Base-by-base conservation (phyloP, 164 flowering plant species). In the Taxillus chinensis region DNA sequence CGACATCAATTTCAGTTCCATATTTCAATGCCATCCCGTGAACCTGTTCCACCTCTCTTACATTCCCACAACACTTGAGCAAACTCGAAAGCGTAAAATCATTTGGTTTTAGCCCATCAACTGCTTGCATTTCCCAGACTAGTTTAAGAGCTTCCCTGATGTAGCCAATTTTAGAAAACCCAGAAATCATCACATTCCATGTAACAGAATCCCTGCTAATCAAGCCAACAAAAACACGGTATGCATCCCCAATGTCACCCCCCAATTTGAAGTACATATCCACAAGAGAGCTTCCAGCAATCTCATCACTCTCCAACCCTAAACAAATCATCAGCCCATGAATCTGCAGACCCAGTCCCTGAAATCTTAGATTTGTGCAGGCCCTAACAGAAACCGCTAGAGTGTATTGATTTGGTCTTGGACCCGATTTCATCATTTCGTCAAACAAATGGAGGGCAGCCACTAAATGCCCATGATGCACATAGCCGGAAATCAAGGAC, bases 1-100 rank as follows among this genome's bases (percentile, higher is more conserved):
- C 68, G 45, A 61, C 46, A 61, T 72, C 75, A 39, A 7, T 8
- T 46, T 68, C 69, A 50, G 41, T 57, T 51, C 68, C 75, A 64
- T 5, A 64, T 62, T 68, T 72, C 37, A 64, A 53, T n/a, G 62
- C 48, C 53, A 64, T 62, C 15, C 73, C 68, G 64, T 73, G 73
- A n/a, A 70, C 61, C 64, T 69, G 73, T 55, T 73, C 63, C 16
- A 70, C 73, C 43, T 73, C 68, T 48, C 45, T 46, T 45, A 69
- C 49, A 50, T 63, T 54, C 38, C 45, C 3, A 64, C 71, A 73
- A 45, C 68, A 73, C 63, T 67, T 73, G 42, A 73, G 71, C 68
- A 70, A 57, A 60, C 73, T 67, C 15, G 73, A 60, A 60, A 74
- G 59, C 2, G 77, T 74, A 62, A 67, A 70, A 64, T 64, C 73